Base-by-base conservation (phyloP, 1,284 basidiomycete species). In the Cryptococcus maquisensis region DNA sequence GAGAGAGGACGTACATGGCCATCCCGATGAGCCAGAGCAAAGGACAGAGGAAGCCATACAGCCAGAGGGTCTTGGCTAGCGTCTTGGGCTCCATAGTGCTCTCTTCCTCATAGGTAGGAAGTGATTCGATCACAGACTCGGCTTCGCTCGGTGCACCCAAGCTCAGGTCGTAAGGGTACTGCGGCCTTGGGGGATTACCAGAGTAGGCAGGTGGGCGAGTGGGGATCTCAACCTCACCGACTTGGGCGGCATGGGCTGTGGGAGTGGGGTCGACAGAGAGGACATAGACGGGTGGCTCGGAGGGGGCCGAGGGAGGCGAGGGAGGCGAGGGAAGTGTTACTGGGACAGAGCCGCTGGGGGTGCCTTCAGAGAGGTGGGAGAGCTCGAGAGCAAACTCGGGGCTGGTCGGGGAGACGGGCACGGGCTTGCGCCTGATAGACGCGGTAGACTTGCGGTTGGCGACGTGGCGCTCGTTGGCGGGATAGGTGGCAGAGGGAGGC, bases 11-110 rank as follows among this genome's bases (percentile, higher is more conserved):
- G 62, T 59, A 70, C 66, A 76, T 69, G 42, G 61, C 62, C 52
- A 65, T 62, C 3, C 72, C 74, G 8, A 73, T 47, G 8, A 67
- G 46, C 74, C 74, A 76, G 6, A 76, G 57, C 1, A 68, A 40
- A 3, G 71, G 71, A 49, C 60, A 70, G 12, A 71, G 23, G 53
- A 65, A 73, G 1, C 74, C 74, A 67, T 69, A 73, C 37, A 43
- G 51, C 68, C 72, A 76, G 9, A 72, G 63, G 6, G 49, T 47
- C 46, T 62, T 63, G 1, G 71, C 68, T 8, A 38, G n/a, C 2
- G 72, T 74, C 46, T 69, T 61, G 4, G 73, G 69, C 61, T 73
- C 70, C 12, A 64, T 71, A 47, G 60, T 49, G n/a, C 57, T 55
- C 13, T 61, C 52, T 35, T 60, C 59, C 3, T 64, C 58, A 54